Evolutionary conservation across 2,329 filamentous ascomycete genomes (phyloP).

Genomic region (Aspergillus awamori): DNA sequence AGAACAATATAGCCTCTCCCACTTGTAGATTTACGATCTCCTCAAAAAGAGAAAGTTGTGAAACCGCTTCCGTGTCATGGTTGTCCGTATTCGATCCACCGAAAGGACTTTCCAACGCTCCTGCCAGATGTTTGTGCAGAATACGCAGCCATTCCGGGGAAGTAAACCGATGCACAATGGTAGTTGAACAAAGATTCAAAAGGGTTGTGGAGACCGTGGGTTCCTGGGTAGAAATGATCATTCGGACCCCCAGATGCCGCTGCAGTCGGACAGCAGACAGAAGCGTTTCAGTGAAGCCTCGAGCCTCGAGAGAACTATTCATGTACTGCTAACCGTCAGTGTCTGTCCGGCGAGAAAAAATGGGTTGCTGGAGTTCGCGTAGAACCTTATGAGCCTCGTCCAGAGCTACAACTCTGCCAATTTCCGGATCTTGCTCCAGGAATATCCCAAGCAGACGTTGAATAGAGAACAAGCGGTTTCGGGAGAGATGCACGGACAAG

Average conservation of each 20-base stretch:
- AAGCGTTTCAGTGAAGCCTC: constrained; percentile 59
- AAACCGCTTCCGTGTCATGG: too few relatives aligned
- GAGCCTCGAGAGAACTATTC: constrained; percentile 17
- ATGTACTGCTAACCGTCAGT: constrained; percentile 19
- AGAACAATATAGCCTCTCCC: too few relatives aligned
- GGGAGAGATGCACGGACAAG: constrained; percentile 25
- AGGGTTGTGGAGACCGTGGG: constrained; percentile 69
- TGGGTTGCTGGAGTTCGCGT: too few relatives aligned
- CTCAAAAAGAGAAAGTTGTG: too few relatives aligned
- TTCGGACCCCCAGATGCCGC: constrained; percentile 64
- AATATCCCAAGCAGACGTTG: constrained; percentile 27
- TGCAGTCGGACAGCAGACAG: constrained; percentile 66
- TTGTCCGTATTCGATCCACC: too few relatives aligned
- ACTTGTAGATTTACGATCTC: too few relatives aligned
- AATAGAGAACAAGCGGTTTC: constrained; percentile 27
- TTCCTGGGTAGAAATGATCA: constrained; percentile 74
- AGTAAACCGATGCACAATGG: constrained; percentile 71
- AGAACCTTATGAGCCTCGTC: constrained; percentile 29
- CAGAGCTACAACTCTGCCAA: constrained; percentile 23
- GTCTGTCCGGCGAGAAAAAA: too few relatives aligned
- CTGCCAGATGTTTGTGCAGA: constrained; percentile 51
- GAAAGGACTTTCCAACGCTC: constrained; percentile 8
- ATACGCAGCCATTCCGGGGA: constrained; percentile 62
- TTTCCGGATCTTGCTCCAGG: constrained; percentile 17
- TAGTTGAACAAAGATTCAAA: constrained; percentile 68